phyloP scores from a whole-genome alignment of 148 eudicot species.

The Rhododendron ovatum region DNA sequence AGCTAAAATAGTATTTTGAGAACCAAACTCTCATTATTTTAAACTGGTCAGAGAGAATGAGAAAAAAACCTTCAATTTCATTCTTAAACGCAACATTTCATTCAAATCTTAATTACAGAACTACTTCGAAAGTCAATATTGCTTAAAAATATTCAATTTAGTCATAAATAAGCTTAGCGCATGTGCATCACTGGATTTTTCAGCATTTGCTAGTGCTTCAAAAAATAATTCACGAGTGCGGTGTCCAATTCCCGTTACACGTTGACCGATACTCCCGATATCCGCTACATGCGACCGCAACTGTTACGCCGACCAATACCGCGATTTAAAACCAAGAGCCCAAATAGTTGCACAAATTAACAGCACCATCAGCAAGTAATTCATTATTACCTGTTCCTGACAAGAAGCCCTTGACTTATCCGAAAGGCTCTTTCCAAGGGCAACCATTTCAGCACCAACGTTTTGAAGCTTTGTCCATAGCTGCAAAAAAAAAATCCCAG shows the following conservation, averaged over 20 bases:
- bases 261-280: neutral
- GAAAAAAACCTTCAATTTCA: too few relatives aligned
- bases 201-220: neutral
- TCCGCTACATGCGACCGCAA: neutral
- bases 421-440: slow-evolving; percentile 64
- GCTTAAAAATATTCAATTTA: neutral
- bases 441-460: slow-evolving; percentile 64
- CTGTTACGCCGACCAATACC: neutral
- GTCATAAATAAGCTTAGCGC: neutral
- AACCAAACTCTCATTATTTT: neutral
- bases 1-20: neutral
- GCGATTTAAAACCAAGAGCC: too few relatives aligned
- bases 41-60: neutral
- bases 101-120: neutral
- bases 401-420: slow-evolving; percentile 49
- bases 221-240: neutral
- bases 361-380: neutral
- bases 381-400: slow-evolving; percentile 43
- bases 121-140: neutral
- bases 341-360: neutral
- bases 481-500: slow-evolving; percentile 29
- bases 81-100: too few relatives aligned
- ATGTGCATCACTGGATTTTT: neutral
- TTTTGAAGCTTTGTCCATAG: slow-evolving; percentile 65
- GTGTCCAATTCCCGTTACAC: neutral